Evolutionary conservation across 2,329 filamentous ascomycete species (phyloP).

Genomic region (Endoconidiophora polonica): DNA sequence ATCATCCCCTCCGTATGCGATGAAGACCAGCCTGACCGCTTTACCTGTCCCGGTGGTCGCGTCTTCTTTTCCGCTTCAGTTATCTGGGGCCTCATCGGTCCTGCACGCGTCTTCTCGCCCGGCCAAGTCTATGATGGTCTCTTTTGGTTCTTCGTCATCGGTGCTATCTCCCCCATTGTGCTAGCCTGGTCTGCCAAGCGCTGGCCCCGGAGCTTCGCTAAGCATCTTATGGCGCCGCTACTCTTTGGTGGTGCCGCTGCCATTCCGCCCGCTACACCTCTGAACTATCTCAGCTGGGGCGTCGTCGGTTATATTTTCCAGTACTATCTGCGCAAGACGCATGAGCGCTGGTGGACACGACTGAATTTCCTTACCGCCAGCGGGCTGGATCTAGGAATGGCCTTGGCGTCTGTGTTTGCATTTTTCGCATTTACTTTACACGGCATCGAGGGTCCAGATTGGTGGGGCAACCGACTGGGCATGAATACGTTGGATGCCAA

Average conservation of each 20-base stretch:
- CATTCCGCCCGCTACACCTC: slow-evolving; percentile 51
- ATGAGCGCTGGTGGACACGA: slow-evolving; percentile 55
- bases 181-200: slow-evolving; percentile 33
- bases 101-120: slow-evolving; percentile 44
- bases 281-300: slow-evolving; percentile 62
- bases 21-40: slow-evolving; percentile 36
- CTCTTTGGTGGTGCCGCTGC: slow-evolving; percentile 42
- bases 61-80: slow-evolving; percentile 51
- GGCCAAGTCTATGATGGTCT: slow-evolving; percentile 45
- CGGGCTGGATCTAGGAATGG: slow-evolving; percentile 51
- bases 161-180: slow-evolving; percentile 34
- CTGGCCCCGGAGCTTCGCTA: slow-evolving; percentile 33
- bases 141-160: slow-evolving; percentile 42
- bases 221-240: slow-evolving; percentile 42
- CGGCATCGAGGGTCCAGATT: slow-evolving; percentile 42
- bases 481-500: slow-evolving; percentile 43
- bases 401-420: slow-evolving; percentile 48
- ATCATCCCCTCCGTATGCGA: slow-evolving; percentile 50
- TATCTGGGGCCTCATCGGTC: slow-evolving; percentile 52
- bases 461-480: slow-evolving; percentile 53
- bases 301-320: slow-evolving; percentile 57
- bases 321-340: slow-evolving; percentile 44
- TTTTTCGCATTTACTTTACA: slow-evolving; percentile 54
- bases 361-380: slow-evolving; percentile 59
- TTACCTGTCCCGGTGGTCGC: slow-evolving; percentile 45